Evolutionary conservation across 2,329 filamentous ascomycete genomes (phyloP).

Genomic region (Curvularia spicifera): DNA sequence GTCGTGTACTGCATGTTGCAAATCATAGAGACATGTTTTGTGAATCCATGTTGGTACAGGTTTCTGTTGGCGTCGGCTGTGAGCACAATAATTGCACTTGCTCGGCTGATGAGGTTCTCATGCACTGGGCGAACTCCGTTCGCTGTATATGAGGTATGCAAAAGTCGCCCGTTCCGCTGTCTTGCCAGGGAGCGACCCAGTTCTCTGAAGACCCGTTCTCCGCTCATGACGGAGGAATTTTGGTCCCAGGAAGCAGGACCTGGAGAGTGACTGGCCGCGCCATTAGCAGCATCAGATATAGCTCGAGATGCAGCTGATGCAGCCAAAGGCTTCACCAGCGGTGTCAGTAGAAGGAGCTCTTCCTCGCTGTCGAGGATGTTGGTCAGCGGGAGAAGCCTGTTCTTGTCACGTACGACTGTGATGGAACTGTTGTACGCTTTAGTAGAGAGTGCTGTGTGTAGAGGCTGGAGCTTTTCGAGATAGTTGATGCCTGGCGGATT

Average conservation of each 20-base stretch:
- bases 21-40: constrained; percentile 95
- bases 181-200: constrained; percentile 86
- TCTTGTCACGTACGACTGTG: constrained; percentile 88
- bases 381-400: constrained; percentile 80
- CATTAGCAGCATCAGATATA: constrained; percentile 64
- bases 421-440: constrained; percentile 92
- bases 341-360: constrained; percentile 86
- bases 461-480: constrained; percentile 79
- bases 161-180: constrained; percentile 80
- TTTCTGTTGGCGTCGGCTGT: constrained; percentile 95
- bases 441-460: constrained; percentile 80
- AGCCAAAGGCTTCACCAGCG: constrained; percentile 88
- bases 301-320: constrained; percentile 83
- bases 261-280: constrained; percentile 58
- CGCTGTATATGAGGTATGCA: constrained; percentile 94
- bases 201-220: constrained; percentile 90
- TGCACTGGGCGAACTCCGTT: constrained; percentile 92
- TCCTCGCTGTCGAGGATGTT: constrained; percentile 82
- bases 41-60: constrained; percentile 91
- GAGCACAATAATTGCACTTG: constrained; percentile 85
- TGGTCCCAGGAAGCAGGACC: constrained; percentile 64
- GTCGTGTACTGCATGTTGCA: constrained; percentile 79
- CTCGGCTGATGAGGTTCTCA: constrained; percentile 88
- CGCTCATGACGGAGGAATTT: constrained; percentile 77
- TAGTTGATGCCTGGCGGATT: constrained; percentile 80